Evolutionary conservation across 176 grass and related monocot genomes (phyloP), one percentile per base, ranked within the genome.

Genomic region (Oryza brachyantha): DNA sequence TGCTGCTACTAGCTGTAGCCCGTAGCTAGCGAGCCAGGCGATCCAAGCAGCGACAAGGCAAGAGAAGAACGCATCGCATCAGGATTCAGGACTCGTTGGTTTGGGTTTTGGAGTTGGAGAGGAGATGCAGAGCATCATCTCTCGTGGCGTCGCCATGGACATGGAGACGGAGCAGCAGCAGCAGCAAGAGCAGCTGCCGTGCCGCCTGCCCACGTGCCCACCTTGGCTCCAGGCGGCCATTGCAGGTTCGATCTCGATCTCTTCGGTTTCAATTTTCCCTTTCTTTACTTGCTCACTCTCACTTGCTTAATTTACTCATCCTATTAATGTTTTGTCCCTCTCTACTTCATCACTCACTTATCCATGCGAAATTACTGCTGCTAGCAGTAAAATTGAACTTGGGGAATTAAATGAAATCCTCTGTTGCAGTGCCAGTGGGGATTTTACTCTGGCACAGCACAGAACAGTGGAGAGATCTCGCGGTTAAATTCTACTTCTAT

Each of bases 141-240:
- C 50, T 24, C 52, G 8, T 57, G 3, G 17, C 16, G 5, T 21
- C 5, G 41, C 36, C 5, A 32, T n/a, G 13, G 62, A 11, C 1
- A 85, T 70, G 78, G 72, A 63, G 13, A 10, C 13, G 68, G 3
- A n/a, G 52, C 6, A 52, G 55, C 29, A 36, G 38, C 12, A 2
- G 50, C n/a, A 0, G 62, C 25, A 6, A 13, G 2, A 2, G 13
- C 32, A 2, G 17, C 59, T 31, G 43, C 25, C 50, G 38, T 31
- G 81, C 70, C 70, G 64, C 7, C 3, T 28, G 38, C 68, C 77
- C 40, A 57, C 77, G 27, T 75, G 90, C 64, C 91, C 91, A 10
- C 81, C 91, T 5, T 93, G 91, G 91, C 91, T 93, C 29, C 91
- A 85, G 26, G 78, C 87, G 55, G 91, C 87, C 29, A 86, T 93